These are phyloP conservation scores for Ogataea thermomethanolica DNA, from an alignment of 805 yeast genomes.

Conservation along the genomic window DNA sequence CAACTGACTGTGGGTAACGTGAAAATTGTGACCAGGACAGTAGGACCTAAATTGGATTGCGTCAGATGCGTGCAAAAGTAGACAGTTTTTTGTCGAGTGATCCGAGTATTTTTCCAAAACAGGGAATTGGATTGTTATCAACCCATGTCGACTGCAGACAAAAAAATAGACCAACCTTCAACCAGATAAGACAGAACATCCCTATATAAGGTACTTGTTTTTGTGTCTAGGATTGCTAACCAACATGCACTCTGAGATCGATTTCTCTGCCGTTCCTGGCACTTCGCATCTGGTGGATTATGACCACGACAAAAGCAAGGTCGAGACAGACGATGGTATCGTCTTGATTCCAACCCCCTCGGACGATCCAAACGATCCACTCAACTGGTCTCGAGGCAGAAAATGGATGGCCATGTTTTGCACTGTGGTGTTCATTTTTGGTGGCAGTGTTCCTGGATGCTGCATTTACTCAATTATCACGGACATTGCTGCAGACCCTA, in stretches of 20 bases:
- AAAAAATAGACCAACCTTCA: too few relatives aligned
- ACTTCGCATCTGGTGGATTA: constrained; percentile 17
- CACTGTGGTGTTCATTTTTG: constrained; percentile 36
- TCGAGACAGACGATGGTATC: constrained; percentile 32
- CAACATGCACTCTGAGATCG: constrained; percentile 2
- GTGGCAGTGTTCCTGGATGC: constrained; percentile 27
- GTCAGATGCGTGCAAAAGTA: too few relatives aligned
- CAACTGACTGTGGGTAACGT: too few relatives aligned
- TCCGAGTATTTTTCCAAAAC: too few relatives aligned
- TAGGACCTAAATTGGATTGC: too few relatives aligned
- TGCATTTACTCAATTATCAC: constrained; percentile 29
- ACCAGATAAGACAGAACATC: too few relatives aligned
- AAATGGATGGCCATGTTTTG: constrained; percentile 47
- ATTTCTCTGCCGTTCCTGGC: constrained; percentile 11
- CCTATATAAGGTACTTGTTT: too few relatives aligned
- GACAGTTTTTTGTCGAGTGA: too few relatives aligned
- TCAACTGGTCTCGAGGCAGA: constrained; percentile 54
- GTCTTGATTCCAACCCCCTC: constrained; percentile 65
- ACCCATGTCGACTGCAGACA: too few relatives aligned
- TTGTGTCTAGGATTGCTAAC: too few relatives aligned
- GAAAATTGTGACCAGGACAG: too few relatives aligned
- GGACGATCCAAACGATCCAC: constrained; percentile 66
- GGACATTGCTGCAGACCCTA: constrained; percentile 17
- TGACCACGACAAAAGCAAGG: constrained; percentile 4
- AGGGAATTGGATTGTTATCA: too few relatives aligned